phyloP scores from a whole-genome alignment of 371 early-diverging fungal genomes.

The Blakeslea trispora region DNA sequence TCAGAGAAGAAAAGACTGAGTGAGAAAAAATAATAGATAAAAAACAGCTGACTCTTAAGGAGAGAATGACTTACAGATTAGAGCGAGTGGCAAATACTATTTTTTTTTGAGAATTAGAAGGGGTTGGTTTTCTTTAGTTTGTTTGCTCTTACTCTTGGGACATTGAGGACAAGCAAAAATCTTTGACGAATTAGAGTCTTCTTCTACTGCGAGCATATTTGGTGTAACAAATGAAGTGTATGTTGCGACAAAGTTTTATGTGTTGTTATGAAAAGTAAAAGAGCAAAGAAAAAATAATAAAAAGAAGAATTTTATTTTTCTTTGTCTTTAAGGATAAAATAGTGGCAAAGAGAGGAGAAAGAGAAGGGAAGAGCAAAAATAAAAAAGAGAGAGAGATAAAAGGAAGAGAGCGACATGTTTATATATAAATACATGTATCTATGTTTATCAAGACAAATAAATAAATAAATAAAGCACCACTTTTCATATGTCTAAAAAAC shows the following conservation, averaged over 20 bases:
- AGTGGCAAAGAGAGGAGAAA: constrained; percentile 5
- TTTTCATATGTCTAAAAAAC: background rate
- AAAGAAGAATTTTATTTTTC: background rate
- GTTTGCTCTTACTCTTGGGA: constrained; percentile 43
- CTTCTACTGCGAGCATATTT: constrained; percentile 23
- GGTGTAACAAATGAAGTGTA: constrained; percentile 6
- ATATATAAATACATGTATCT: constrained; percentile 13
- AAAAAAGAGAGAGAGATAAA: constrained; percentile 16
- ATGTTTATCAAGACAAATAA: constrained; percentile 19
- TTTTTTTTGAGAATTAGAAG: constrained; percentile 2
- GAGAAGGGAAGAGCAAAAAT: no score
- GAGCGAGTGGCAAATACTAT: constrained; percentile 54
- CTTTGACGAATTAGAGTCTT: constrained; percentile 27
- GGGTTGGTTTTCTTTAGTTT: background rate
- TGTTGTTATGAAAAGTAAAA: constrained; percentile 1
- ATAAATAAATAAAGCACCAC: constrained; percentile 16
- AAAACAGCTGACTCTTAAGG: no score
- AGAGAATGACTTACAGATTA: constrained; percentile 39
- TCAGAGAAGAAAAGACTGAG: background rate
- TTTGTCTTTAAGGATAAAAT: no score
- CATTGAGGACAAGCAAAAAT: constrained; percentile 51
- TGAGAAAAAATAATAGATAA: background rate
- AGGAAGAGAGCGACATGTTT: constrained; percentile 12
- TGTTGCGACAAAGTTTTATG: background rate
- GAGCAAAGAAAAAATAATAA: background rate